Conservation (phyloP, 129 eudicot genomes). For the Centaurea solstitialis region DNA sequence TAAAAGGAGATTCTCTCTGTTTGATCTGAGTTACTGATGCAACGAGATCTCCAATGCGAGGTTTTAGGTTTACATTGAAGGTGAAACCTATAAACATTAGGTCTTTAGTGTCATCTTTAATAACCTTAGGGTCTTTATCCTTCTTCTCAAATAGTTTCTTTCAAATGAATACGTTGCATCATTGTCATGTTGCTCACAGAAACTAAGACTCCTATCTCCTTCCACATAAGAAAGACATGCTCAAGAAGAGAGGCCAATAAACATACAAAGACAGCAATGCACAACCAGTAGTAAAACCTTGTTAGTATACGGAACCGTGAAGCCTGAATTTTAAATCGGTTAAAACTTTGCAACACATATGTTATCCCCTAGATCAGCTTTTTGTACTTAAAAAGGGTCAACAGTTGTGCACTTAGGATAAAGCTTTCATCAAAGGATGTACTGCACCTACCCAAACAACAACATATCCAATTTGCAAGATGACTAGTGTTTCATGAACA, state of each 20-base stretch:
- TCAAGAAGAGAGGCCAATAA: not conserved
- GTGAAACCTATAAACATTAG: not conserved
- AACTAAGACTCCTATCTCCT: not conserved
- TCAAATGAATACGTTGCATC: not conserved
- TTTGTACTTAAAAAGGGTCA: no score
- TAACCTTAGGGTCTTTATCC: not conserved
- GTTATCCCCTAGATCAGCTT: not conserved
- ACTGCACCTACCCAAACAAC: not conserved
- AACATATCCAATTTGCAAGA: not conserved
- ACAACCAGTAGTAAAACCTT: not conserved
- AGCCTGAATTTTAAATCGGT: not conserved
- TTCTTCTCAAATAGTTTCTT: not conserved
- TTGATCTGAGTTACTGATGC: not conserved
- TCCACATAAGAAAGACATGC: not conserved
- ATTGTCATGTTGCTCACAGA: not conserved
- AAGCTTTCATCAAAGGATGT: no score
- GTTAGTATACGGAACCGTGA: not conserved
- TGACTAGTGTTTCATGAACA: not conserved
- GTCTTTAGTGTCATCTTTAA: not conserved
- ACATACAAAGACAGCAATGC: not conserved
- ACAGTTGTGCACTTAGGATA: no score
- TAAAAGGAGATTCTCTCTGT: not conserved
- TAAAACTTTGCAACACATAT: not conserved
- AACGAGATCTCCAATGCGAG: not conserved
- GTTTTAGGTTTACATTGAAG: not conserved